These are phyloP conservation scores for Rutstroemia sp. DNA, from an alignment of 2,329 filamentous ascomycete genomes.

Conservation along the genomic window DNA sequence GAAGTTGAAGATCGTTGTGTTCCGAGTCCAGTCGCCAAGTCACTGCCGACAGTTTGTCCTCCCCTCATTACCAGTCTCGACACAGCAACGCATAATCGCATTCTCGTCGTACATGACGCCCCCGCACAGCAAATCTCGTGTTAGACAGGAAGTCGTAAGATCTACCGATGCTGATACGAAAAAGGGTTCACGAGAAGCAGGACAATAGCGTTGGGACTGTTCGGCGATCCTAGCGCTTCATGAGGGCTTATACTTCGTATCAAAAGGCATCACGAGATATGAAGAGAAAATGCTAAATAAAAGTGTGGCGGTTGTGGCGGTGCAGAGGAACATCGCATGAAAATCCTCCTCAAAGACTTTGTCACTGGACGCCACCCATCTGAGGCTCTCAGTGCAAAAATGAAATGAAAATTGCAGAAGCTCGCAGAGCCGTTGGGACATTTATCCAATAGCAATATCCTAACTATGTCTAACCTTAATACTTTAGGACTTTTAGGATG, in stretches of 20 bases:
- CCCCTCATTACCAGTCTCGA: too few species aligned
- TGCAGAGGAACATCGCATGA: background rate
- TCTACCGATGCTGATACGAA: background rate
- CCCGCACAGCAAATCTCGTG: background rate
- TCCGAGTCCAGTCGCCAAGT: too few species aligned
- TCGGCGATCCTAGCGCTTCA: conserved; percentile 1
- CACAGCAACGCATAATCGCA: too few species aligned
- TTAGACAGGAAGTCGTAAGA: conserved; percentile 7
- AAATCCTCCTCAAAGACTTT: background rate
- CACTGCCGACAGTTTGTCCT: too few species aligned
- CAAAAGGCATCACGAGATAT: conserved; percentile 16
- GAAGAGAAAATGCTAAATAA: conserved; percentile 3
- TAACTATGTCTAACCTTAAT: too few species aligned
- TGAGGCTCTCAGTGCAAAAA: too few species aligned
- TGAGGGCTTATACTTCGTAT: background rate
- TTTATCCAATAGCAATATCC: too few species aligned
- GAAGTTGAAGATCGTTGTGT: too few species aligned
- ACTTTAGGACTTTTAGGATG: too few species aligned
- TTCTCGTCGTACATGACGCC: background rate
- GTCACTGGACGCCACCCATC: background rate
- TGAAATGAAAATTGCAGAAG: too few species aligned
- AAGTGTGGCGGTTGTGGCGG: conserved; percentile 8
- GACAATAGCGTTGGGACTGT: background rate
- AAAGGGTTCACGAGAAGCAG: background rate
- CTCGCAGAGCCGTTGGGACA: too few species aligned